These are phyloP conservation scores for Corymbia maculata DNA, from an alignment of 345 rosid genomes.

Conservation along the genomic window DNA sequence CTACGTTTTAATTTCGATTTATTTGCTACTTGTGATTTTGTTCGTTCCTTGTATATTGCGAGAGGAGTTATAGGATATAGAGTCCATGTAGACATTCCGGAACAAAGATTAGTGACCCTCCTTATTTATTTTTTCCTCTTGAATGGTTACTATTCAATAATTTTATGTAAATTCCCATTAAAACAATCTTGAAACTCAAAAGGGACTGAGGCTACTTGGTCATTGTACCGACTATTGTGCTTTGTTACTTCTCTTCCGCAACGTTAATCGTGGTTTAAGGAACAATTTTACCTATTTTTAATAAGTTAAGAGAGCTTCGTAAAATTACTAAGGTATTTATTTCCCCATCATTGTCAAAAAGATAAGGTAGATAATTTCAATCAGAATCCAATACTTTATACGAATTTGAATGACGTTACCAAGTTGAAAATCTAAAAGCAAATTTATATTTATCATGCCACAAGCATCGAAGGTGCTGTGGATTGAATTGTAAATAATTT, in stretches of 20 bases:
- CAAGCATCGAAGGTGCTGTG: background rate
- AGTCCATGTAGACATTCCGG: background rate
- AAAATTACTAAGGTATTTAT: background rate
- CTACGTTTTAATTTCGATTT: background rate
- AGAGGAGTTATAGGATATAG: background rate
- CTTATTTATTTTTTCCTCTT: background rate
- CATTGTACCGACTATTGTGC: background rate
- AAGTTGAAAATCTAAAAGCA: background rate
- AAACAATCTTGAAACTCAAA: background rate
- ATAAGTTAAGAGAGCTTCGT: too few relatives aligned
- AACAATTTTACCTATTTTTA: too few relatives aligned
- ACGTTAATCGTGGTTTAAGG: too few relatives aligned
- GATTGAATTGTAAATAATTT: background rate
- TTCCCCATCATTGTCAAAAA: background rate
- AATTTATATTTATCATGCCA: background rate
- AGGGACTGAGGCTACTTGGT: background rate
- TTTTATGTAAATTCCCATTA: too few relatives aligned
- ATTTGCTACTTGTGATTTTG: background rate
- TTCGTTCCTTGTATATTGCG: background rate
- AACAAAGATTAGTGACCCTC: background rate
- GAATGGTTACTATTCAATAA: background rate
- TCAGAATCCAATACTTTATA: rapidly evolving
- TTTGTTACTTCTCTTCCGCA: too few relatives aligned
- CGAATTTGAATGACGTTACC: background rate
- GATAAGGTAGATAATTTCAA: background rate